Evolutionary conservation across 371 early-diverging fungal genomes (phyloP), one percentile per base, ranked within the genome.

Genomic region (Mucor indicus): DNA sequence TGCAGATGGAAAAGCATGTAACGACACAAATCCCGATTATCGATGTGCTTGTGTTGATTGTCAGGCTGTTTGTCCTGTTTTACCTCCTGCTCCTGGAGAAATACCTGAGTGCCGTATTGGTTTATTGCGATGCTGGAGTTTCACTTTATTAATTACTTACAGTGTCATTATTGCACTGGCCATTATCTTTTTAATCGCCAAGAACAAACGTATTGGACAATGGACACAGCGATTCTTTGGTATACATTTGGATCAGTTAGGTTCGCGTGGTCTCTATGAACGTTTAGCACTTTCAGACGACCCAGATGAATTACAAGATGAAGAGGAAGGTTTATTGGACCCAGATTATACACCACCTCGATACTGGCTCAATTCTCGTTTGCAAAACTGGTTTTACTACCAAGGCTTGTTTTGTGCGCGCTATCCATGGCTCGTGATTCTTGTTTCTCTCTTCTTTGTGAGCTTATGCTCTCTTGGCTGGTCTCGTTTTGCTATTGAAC

Each of bases 31-130:
- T 38, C 43, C 71, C 3, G 68, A 55, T 3, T 79, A 77, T 55
- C 77, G 81, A 1, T 89, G 90, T 55, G 69, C 87, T 1, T 89
- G 90, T 48, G 80, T 89, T 23, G 90, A 89, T 45, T 89, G 90
- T 54, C 62, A 71, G 33, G 54, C 76, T 0, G 67, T 77, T 0
- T 87, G 88, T 49, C 84, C 83, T 8, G 46, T 79, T 1, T 45
- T 84, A 3, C 76, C 77, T 1, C 78, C 79, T 9, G 64, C 81
- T 0, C 72, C 76, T 0, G 73, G 51, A 2, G 81, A 80, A 39
- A 27, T 52, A 9, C 79, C 76, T 1, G 59, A 73, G 19, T 86
- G 88, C 53, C 56, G 44, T 22, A 58, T 86, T 24, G 78, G 78
- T 0, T 13, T 38, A 4, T 53, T 79, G 3, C 67, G 62, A 2